A percentile compares a stretch with the other conserved stretches of the same genome.
phyloP scores from a whole-genome alignment of 139 green algal species.

The Trebouxia sp. region DNA sequence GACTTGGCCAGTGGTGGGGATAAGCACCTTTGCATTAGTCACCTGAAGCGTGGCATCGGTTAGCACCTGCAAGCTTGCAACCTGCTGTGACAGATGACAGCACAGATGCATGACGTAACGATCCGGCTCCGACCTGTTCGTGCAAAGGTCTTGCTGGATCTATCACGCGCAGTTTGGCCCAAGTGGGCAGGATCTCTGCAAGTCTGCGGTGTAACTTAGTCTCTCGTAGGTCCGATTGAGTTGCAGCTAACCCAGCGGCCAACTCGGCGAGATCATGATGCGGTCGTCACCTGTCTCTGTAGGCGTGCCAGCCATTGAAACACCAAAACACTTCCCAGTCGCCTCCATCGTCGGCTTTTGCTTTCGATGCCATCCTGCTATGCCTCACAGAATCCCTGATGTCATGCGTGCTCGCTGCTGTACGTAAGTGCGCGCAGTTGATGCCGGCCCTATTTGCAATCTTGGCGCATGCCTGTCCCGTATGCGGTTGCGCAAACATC shows the following conservation, averaged over 20 bases:
- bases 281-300: slow-evolving; percentile 37
- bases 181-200: slow-evolving; percentile 4
- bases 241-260: not conserved
- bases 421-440: too few species aligned
- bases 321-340: slow-evolving; percentile 45
- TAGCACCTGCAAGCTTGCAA: not conserved
- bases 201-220: not conserved
- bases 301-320: slow-evolving; percentile 52
- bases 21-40: slow-evolving; percentile 43
- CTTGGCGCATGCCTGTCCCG: too few species aligned
- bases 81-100: not conserved
- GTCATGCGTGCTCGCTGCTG: too few species aligned
- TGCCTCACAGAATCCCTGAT: too few species aligned
- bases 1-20: slow-evolving; percentile 55
- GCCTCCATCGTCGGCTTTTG: not conserved
- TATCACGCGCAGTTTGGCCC: slow-evolving; percentile 7
- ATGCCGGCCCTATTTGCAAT: too few species aligned
- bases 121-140: not conserved
- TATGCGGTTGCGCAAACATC: too few species aligned
- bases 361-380: too few species aligned
- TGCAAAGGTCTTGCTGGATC: slow-evolving; percentile 4
- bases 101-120: too few species aligned
- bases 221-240: not conserved
- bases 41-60: slow-evolving; percentile 28
- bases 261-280: not conserved